These are phyloP conservation scores for Chaetomiaceae sp. DNA, from an alignment of 2,329 filamentous ascomycete genomes.

Conservation along the genomic window DNA sequence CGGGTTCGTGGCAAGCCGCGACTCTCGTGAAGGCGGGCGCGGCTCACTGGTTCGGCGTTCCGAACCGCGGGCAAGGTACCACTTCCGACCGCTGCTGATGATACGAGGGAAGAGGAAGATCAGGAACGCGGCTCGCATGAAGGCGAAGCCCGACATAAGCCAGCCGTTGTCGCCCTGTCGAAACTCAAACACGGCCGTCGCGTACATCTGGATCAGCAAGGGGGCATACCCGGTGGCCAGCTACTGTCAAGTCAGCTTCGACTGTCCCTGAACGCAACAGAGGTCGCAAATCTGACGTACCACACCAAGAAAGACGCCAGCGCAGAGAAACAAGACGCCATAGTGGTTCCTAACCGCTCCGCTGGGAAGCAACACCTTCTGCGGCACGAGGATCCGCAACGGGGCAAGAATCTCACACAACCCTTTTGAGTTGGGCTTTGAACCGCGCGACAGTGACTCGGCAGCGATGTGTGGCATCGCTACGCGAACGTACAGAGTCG, in stretches of 20 bases:
- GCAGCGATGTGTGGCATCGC: constrained; percentile 47
- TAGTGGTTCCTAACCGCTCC: constrained; percentile 51
- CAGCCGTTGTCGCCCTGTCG: constrained; percentile 50
- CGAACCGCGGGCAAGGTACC: constrained; percentile 22
- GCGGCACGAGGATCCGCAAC: constrained; percentile 54
- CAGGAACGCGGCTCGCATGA: constrained; percentile 49
- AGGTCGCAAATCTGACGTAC: constrained; percentile 30
- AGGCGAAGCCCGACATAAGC: constrained; percentile 50
- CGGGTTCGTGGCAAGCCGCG: constrained; percentile 31
- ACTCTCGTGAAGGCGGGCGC: neutral
- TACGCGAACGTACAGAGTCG: constrained; percentile 37
- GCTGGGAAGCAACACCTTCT: constrained; percentile 44
- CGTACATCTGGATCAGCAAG: constrained; percentile 54
- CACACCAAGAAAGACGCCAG: constrained; percentile 61
- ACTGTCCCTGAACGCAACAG: neutral
- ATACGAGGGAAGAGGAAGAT: constrained; percentile 49
- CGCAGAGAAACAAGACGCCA: constrained; percentile 57
- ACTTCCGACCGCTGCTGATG: constrained; percentile 33
- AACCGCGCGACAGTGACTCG: constrained; percentile 31
- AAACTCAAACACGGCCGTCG: constrained; percentile 49
- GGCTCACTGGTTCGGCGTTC: neutral
- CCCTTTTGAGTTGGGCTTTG: constrained; percentile 30
- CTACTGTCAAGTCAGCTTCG: constrained; percentile 23
- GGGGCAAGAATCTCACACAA: constrained; percentile 56
- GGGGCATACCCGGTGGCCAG: constrained; percentile 64